phyloP scores from a whole-genome alignment of 1,284 basidiomycete species.

The Naganishia albida region DNA sequence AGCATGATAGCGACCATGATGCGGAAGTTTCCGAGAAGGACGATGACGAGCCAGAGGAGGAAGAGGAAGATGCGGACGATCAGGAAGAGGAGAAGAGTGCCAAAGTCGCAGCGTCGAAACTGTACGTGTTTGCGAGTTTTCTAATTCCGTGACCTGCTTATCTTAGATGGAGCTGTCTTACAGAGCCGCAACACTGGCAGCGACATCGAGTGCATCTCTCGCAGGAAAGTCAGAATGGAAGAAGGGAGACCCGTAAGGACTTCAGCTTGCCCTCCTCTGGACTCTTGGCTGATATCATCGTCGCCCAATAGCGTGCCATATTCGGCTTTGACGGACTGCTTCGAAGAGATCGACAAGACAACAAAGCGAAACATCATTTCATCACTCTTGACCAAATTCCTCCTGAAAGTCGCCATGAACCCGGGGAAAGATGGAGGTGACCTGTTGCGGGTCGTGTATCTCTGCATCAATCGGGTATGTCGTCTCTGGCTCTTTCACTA shows the following conservation, averaged over 20 bases:
- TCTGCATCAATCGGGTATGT: conserved; percentile 92
- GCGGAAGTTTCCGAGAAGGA: conserved; percentile 48
- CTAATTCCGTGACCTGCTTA: conserved; percentile 16
- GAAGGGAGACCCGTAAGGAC: conserved; percentile 73
- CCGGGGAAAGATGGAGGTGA: conserved; percentile 67
- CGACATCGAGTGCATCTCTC: conserved; percentile 63
- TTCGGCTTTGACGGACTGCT: conserved; percentile 83
- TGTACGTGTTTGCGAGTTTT: conserved; percentile 55
- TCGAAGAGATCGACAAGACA: conserved; percentile 87
- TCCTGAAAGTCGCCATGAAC: conserved; percentile 85
- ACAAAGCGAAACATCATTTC: conserved; percentile 95
- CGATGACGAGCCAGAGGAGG: conserved; percentile 59
- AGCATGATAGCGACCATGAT: conserved; percentile 36
- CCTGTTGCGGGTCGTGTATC: conserved; percentile 85
- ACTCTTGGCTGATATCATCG: not conserved
- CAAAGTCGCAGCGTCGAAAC: conserved; percentile 64
- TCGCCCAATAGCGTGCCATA: conserved; percentile 77
- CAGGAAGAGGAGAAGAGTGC: conserved; percentile 60
- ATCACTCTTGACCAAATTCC: conserved; percentile 80
- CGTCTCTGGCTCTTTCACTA: not conserved
- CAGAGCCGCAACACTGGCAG: conserved; percentile 63
- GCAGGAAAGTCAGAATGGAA: conserved; percentile 85
- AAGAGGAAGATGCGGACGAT: conserved; percentile 63
- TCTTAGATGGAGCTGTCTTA: conserved; percentile 10
- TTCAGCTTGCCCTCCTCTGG: not conserved